A percentile compares a stretch with the other conserved stretches of the same genome.
Conservation (phyloP, 345 rosid genomes). For the Geranium brycei region DNA sequence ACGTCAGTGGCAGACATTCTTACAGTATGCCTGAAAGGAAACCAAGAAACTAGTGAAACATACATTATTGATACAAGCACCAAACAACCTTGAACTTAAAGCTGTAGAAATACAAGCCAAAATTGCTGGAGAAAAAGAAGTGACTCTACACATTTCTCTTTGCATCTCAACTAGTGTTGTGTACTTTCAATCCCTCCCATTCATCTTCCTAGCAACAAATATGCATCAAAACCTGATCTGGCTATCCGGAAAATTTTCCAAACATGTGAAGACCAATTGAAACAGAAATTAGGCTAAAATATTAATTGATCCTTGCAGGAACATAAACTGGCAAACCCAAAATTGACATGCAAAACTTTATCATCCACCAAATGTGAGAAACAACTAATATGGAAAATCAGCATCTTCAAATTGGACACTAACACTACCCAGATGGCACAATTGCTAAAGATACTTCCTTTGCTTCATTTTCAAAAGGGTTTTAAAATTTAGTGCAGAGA, state of each 20-base stretch:
- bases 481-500: no score
- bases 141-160: conserved; percentile 16
- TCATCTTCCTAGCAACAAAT: conserved; percentile 5
- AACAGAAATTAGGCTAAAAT: not conserved
- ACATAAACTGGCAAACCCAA: not conserved
- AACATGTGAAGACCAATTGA: not conserved
- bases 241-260: no score
- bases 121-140: conserved; percentile 26
- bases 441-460: not conserved
- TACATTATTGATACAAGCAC: not conserved
- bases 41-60: not conserved
- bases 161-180: not conserved
- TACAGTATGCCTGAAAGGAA: conserved; percentile 26
- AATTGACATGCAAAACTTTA: no score
- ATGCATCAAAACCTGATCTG: not conserved
- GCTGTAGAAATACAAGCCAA: conserved; percentile 19
- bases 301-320: no score
- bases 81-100: conserved; percentile 50
- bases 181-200: not conserved
- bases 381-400: no score
- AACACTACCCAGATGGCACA: not conserved
- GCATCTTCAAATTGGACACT: not conserved
- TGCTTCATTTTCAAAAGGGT: not conserved
- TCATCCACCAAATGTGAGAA: not conserved
- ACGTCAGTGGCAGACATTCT: conserved; percentile 34